These are phyloP conservation scores for Mortierella sp. DNA, from an alignment of 371 early-diverging fungal genomes.

Conservation along the genomic window DNA sequence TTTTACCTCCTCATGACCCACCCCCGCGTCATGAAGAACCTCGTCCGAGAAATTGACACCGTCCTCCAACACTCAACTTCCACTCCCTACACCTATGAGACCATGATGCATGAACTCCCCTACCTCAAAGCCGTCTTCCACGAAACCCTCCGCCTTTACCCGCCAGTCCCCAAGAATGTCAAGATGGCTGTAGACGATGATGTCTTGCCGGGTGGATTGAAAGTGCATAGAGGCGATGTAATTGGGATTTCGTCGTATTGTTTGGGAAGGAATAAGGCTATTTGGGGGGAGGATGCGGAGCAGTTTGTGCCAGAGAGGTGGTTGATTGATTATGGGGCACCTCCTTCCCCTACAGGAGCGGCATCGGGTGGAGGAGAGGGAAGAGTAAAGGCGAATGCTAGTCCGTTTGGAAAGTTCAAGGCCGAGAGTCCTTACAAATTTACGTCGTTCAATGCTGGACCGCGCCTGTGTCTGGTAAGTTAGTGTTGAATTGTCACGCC, in stretches of 20 bases:
- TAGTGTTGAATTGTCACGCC: constrained; percentile 14
- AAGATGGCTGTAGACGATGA: constrained; percentile 64
- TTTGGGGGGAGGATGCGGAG: constrained; percentile 75
- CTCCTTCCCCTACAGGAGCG: background rate
- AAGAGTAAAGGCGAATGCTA: constrained; percentile 17
- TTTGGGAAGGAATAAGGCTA: constrained; percentile 62
- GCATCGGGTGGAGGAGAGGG: background rate
- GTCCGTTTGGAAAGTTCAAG: constrained; percentile 45
- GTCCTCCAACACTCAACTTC: constrained; percentile 23
- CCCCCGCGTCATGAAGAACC: constrained; percentile 45
- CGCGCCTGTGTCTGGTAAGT: constrained; percentile 51
- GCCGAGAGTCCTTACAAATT: constrained; percentile 48
- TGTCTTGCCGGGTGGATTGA: constrained; percentile 75
- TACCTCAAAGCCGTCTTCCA: constrained; percentile 51
- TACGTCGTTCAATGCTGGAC: constrained; percentile 75
- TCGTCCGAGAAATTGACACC: constrained; percentile 37
- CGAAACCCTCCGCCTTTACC: constrained; percentile 44
- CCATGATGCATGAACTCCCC: constrained; percentile 42
- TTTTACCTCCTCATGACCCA: constrained; percentile 46
- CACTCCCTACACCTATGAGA: constrained; percentile 47
- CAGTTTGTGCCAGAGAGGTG: constrained; percentile 75
- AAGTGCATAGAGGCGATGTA: constrained; percentile 65
- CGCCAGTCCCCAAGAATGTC: constrained; percentile 45
- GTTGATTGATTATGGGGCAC: constrained; percentile 48
- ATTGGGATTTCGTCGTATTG: constrained; percentile 12